Evolutionary conservation across 768 basidiomycete species (phyloP).

Genomic region (Arthromyces matolae): DNA sequence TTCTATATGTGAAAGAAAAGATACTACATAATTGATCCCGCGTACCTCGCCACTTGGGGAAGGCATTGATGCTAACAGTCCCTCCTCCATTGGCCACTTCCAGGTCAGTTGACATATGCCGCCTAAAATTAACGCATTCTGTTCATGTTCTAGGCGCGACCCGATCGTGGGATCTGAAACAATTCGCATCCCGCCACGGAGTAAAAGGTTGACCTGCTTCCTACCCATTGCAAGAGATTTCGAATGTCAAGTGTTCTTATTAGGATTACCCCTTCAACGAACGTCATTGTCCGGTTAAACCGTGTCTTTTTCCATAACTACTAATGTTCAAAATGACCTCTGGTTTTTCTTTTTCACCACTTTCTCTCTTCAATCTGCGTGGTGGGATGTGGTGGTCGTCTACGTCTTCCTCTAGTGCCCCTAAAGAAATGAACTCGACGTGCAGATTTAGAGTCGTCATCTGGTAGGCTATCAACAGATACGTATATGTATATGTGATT

Average conservation of each 20-base stretch:
- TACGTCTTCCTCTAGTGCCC: conserved; percentile 6
- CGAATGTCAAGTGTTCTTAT: conserved; percentile 39
- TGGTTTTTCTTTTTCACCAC: conserved; percentile 16
- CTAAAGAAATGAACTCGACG: conserved; percentile 23
- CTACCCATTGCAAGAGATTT: conserved; percentile 27
- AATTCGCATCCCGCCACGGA: conserved; percentile 32
- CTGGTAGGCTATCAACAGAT: conserved; percentile 34
- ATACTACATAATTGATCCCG: conserved; percentile 10
- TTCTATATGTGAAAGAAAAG: too few relatives aligned
- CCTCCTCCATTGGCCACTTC: conserved; percentile 5
- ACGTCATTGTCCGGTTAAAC: conserved; percentile 40
- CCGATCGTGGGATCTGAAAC: conserved; percentile 39
- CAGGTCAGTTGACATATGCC: conserved; percentile 15
- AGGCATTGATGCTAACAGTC: conserved; percentile 12
- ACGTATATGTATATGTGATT: too few relatives aligned
- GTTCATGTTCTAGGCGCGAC: conserved; percentile 25
- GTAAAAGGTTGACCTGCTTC: conserved; percentile 22
- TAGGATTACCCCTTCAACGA: conserved; percentile 26
- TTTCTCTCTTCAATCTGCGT: conserved; percentile 10
- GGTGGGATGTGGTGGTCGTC: conserved; percentile 14
- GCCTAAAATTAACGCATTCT: conserved; percentile 7
- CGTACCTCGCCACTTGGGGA: conserved; percentile 16
- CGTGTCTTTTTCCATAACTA: conserved; percentile 33
- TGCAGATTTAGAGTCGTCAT: conserved; percentile 49
- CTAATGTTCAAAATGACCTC: conserved; percentile 34